Evolutionary conservation across 2,329 filamentous ascomycete genomes (phyloP), one percentile per base, ranked within the genome.

Genomic region (Scytalidium sp.): DNA sequence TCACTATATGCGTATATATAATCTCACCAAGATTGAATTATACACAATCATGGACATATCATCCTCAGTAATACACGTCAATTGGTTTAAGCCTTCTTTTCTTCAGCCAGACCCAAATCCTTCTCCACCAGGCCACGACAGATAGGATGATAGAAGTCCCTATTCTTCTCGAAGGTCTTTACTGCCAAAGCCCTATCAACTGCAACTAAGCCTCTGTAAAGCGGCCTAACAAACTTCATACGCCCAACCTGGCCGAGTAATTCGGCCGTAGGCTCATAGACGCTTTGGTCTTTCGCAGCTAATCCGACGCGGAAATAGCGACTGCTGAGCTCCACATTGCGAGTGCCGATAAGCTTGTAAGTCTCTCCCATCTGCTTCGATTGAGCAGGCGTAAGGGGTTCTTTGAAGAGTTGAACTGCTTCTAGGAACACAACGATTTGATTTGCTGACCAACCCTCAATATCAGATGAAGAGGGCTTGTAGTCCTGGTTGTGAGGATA

Each of bases 161-260:
- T 88, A 67, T 96, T 87, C 78, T 87, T 87, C 71, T 88, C 81
- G 70, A 96, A 97, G 0, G 92, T 96, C 66, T 83, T 75, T 47
- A 93, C 70, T 0, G 94, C 93, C 61, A 96, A 70, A 21, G 83
- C 73, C 43, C 82, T 75, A 70, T 97, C 86, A 36, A 88, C 81
- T 66, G 84, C 83, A 62, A 87, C 85, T 58, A 99, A 72, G 45
- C 82, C 79, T 53, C 87, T 80, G 72, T 87, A 97, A 63, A 97
- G 71, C 19, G 93, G 90, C 43, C 93, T 78, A 51, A 97, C 93
- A 69, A 93, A 97, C 79, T 97, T 97, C 94, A 99, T 97, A 50
- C 94, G 78, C 11, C 94, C 94, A 20, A 97, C 91, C 46, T 79
- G 78, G 25, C 89, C 88, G 36, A 97, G 75, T 49, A 97, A 74